Percentiles rank a stretch among this genome's conserved stretches.
These are phyloP conservation scores for Aspergillus wentii DNA, from an alignment of 495 filamentous ascomycete species.

Conservation along the genomic window DNA sequence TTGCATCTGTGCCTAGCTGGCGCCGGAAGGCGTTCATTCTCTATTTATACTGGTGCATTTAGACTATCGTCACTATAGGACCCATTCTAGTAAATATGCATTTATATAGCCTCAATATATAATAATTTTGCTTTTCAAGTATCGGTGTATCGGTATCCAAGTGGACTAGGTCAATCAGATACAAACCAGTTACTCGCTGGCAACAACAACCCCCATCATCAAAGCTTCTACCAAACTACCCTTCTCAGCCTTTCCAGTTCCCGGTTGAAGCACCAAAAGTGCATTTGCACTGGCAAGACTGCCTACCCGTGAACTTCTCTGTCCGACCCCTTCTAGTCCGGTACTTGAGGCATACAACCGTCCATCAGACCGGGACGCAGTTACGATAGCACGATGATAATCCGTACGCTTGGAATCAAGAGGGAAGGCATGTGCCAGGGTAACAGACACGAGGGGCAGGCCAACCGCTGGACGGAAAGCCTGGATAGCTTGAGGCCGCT, in stretches of 20 bases:
- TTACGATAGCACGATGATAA: slow-evolving; percentile 76
- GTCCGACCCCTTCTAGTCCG: slow-evolving; percentile 55
- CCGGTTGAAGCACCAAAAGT: slow-evolving; percentile 68
- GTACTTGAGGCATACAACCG: slow-evolving; percentile 74
- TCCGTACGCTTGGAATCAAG: slow-evolving; percentile 73
- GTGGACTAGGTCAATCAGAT: neutral
- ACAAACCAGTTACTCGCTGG: slow-evolving; percentile 19
- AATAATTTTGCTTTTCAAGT: no score
- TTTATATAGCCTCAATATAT: no score
- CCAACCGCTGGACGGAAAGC: slow-evolving; percentile 44
- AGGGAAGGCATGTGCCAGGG: slow-evolving; percentile 63
- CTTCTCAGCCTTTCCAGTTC: slow-evolving; percentile 41
- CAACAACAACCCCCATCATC: slow-evolving; percentile 50
- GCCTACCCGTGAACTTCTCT: slow-evolving; percentile 83
- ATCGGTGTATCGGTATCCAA: no score
- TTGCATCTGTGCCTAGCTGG: no score
- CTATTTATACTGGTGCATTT: no score
- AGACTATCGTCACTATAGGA: no score
- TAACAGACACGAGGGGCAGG: slow-evolving; percentile 66
- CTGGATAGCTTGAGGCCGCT: slow-evolving; percentile 34
- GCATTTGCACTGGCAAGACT: slow-evolving; percentile 87
- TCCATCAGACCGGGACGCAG: slow-evolving; percentile 57
- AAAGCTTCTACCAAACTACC: slow-evolving; percentile 56
- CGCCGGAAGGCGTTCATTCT: no score
- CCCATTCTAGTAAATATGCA: no score